Conservation (phyloP, 1,284 basidiomycete species). For the Sutorius eximius region DNA sequence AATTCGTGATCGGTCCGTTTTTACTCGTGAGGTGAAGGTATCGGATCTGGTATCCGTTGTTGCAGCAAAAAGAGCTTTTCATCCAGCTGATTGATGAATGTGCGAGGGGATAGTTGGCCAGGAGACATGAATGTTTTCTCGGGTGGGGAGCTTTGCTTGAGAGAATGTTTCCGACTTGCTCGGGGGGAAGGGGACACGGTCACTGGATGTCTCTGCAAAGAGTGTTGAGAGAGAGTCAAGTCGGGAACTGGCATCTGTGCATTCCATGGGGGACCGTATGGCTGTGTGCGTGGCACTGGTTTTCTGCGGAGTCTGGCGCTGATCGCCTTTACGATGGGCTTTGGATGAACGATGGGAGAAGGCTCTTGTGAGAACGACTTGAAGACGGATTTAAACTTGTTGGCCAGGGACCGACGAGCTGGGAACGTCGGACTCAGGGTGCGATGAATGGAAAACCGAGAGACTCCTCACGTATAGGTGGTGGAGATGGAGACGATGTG, state of each 20-base stretch:
- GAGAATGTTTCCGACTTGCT: neutral
- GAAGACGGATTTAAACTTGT: conserved; percentile 29
- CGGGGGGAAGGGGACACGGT: neutral
- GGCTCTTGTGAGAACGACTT: conserved; percentile 15
- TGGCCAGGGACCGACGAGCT: conserved; percentile 14
- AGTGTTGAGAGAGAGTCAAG: conserved; percentile 3
- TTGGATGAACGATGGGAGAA: neutral
- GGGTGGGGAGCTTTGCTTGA: neutral
- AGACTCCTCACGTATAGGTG: neutral
- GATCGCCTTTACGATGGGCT: conserved; percentile 6
- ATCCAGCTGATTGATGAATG: conserved; percentile 21
- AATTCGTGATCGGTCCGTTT: neutral
- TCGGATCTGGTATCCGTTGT: conserved; percentile 1
- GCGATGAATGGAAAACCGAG: neutral
- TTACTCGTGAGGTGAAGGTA: neutral
- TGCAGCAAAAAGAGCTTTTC: conserved; percentile 24
- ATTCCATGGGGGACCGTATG: conserved; percentile 44
- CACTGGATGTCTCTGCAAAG: neutral
- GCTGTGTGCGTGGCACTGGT: conserved; percentile 38
- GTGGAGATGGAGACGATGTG: neutral
- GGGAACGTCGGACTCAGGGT: neutral
- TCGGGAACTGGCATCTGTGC: conserved; percentile 35
- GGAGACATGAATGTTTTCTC: neutral
- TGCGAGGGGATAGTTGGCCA: conserved; percentile 16
- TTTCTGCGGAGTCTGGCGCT: conserved; percentile 17